Base-by-base conservation (phyloP, 2,329 filamentous ascomycete species). In the Pseudogymnoascus sp. region DNA sequence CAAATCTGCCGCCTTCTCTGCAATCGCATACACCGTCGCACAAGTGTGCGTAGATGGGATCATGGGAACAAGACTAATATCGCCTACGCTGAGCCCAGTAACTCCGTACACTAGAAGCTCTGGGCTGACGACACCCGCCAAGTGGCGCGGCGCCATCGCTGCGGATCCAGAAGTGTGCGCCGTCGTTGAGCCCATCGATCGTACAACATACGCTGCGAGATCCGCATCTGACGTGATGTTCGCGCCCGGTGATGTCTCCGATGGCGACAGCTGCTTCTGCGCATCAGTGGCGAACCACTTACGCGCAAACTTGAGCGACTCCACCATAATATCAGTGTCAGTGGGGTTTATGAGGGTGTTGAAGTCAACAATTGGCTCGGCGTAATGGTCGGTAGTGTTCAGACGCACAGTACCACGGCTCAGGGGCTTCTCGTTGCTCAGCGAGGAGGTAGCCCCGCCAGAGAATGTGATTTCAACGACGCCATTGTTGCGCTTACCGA, bases 341-440 rank as follows among this genome's bases (percentile, higher is more conserved):
- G 74, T 66, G 1, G 73, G 74, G 61, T 77, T 76, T 9, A 68
- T 69, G 1, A 68, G 68, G 1, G 74, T 72, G 55, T 70, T 68
- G 61, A 73, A 74, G 63, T 76, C 71, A 21, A 77, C 65, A 15
- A 71, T 64, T 1, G 73, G 74, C 3, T 68, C 64, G 0, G 61
- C 67, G 13, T 69, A 60, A 4, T 67, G 69, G 35, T 72, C 62
- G 0, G 68, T 66, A 1, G 67, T 61, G 58, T 69, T 67, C 1
- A 73, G 64, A 7, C 66, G 65, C 36, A 76, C 70, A 25, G 71
- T 70, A 13, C 74, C 74, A 40, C 75, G 70, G 61, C 71, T 74
- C 21, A 76, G 66, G 2, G 74, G 72, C 48, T 55, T 55, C 63
- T 75, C 72, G 45, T 72, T 68, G 13, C 70, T 66, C 58, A 72